These are phyloP conservation scores for Debaryomyces psychrophilus DNA, from an alignment of 1,139 yeast species.

Conservation along the genomic window DNA sequence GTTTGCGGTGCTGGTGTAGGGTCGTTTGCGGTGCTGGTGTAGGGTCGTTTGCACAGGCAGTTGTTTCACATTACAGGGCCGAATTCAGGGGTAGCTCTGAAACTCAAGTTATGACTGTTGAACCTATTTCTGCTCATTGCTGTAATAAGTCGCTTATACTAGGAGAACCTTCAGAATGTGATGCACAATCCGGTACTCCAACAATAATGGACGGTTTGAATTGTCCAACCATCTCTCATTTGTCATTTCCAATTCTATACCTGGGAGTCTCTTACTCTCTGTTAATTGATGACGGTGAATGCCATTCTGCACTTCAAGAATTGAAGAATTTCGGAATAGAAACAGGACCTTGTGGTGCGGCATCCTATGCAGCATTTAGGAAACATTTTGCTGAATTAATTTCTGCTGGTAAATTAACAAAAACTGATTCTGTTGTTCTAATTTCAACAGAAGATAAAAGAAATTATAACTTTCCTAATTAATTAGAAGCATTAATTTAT, in stretches of 20 bases:
- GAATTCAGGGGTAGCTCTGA: slow-evolving; percentile 4
- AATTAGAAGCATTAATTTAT: neutral
- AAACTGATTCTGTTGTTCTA: neutral
- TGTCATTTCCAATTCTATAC: neutral
- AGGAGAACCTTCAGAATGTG: neutral
- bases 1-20: neutral
- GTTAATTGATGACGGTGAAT: neutral
- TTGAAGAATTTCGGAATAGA: neutral
- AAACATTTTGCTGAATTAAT: neutral
- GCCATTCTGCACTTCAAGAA: neutral
- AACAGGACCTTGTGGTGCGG: neutral
- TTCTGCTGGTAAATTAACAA: neutral
- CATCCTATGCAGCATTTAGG: neutral
- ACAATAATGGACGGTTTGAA: neutral
- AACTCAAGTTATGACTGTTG: slow-evolving; percentile 4
- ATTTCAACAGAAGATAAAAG: neutral
- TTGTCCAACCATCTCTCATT: neutral
- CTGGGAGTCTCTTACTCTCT: neutral
- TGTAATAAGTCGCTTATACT: neutral
- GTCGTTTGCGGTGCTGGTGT: too few species aligned
- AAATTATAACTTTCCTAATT: neutral
- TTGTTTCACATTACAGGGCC: neutral
- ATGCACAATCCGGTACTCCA: neutral
- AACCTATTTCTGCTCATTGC: neutral
- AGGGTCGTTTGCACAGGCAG: too few species aligned